Percentiles rank a stretch among this genome's conserved stretches.
Conservation (phyloP, 2,329 filamentous ascomycete species). For the Cladobotryum protrusum region DNA sequence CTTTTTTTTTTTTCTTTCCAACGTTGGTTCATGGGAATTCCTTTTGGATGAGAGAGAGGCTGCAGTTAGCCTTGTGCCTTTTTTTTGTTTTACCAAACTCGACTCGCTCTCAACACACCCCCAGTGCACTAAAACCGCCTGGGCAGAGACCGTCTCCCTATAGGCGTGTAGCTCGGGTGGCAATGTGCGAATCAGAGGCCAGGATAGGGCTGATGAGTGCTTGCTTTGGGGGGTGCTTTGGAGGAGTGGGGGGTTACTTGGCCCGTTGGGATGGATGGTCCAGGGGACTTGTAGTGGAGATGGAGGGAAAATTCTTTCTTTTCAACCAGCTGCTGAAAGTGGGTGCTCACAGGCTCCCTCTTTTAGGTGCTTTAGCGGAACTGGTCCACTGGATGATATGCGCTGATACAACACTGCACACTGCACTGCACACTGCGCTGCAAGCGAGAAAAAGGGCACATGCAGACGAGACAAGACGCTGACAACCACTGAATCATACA, state of each 20-base stretch:
- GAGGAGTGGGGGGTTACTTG: no score
- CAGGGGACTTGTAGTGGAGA: no score
- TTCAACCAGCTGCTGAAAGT: neutral
- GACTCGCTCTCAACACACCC: neutral
- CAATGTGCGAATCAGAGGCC: conserved; percentile 7
- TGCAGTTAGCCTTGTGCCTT: conserved; percentile 11
- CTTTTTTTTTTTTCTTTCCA: no score
- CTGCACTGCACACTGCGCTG: neutral
- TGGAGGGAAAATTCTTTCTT: no score
- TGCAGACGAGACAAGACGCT: neutral
- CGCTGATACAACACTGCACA: neutral
- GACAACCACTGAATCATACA: neutral
- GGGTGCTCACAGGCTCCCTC: neutral
- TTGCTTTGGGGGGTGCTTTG: neutral
- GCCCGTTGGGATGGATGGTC: no score
- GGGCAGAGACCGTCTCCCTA: conserved; percentile 3
- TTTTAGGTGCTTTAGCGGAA: no score
- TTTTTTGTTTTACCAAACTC: no score
- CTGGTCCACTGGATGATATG: neutral
- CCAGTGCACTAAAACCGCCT: conserved; percentile 2
- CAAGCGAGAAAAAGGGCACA: neutral
- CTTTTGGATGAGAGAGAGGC: neutral
- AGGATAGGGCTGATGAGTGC: neutral
- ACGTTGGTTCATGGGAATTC: neutral
- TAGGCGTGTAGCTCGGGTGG: conserved; percentile 13